Base-by-base conservation (phyloP, 345 rosid genomes). In the Ailanthus altissimus region DNA sequence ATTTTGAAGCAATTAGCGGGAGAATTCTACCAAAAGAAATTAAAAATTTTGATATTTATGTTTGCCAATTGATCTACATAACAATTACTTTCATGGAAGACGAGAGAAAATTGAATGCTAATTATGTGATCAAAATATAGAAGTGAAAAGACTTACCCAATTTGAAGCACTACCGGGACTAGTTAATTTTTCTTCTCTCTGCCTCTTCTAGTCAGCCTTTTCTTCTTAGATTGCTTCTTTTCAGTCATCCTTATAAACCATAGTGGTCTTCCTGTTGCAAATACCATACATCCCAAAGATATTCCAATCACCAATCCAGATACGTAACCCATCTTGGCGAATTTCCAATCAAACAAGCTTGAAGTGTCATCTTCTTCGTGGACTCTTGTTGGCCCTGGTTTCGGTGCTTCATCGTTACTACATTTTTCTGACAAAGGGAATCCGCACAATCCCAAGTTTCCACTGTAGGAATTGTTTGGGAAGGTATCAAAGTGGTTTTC, bases 201-300 rank as follows among this genome's bases (percentile, higher is more conserved):
- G 8, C 1, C 3, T 61, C 66, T 13, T 61, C 42, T 15, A 8
- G 13, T 32, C 38, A 32, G n/a, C 4, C 40, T 62, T 15, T 6
- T 5, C 40, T 15, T 49, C 2, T 15, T 12, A 1, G 16, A 49
- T 4, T 11, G 2, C 5, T 62, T 62, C 18, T 49, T 36, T 26
- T 66, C 77, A 57, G 63, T 47, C 51, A 57, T 20, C 23, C 9
- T 66, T 9, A 66, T 59, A 21, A 78, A 1, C 77, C 77, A 73
- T 23, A 21, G 16, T 0, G 75, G 50, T 36, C 15, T 69, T 9
- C 71, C 43, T 15, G 75, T 77, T n/a, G 10, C 36, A 25, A 79
- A 73, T 8, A 73, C 68, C 47, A 73, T 47, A 21, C 46, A 79
- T 43, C 77, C 74, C 43, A 67, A 2, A 0, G 51, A 15, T 45